Evolutionary conservation across 345 rosid species (phyloP), one percentile per base, ranked within the genome.

Genomic region (Corchorus olitorius): DNA sequence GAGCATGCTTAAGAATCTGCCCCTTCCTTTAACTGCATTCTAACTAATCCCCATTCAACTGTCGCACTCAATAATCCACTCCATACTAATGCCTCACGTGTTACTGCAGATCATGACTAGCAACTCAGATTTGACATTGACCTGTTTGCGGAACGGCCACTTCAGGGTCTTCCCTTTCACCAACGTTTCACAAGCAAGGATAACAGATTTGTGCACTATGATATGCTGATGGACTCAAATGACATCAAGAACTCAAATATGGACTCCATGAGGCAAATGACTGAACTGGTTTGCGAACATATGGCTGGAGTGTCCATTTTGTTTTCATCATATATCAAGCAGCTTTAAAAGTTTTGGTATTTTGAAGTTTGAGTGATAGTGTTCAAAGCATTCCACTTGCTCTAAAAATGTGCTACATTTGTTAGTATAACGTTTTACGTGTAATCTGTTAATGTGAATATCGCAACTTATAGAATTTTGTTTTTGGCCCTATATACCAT

Each of bases 181-280:
- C 49, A 86, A 90, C 76, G 83, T 94, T 45, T 84, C 97, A 11
- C 82, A 69, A 56, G 86, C 84, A 62, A 88, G 97, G 80, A 84
- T 83, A 63, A 78, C 54, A 78, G 94, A 93, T 79, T 83, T 94
- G 75, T 94, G 98, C 86, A 86, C 90, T 64, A 81, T 93, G 81
- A 81, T 93, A 72, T 92, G 96, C 89, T 85, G 90, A 84, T 74
- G 59, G 65, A 72, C 17, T 34, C 7, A 11, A 70, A 70, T 37
- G 39, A 65, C 33, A 4, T 16, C 8, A 70, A 15, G 60, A 70
- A 70, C 59, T 61, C 48, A 45, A 46, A 27, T 46, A 59, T 61
- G 58, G 56, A 61, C 43, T 48, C 63, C 16, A 6, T 72, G 64
- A 55, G 64, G 37, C 64, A 56, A 56, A 41, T 56, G 52, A 13